These are phyloP conservation scores for Pisolithus thermaeus DNA, from an alignment of 1,284 basidiomycete genomes.

Conservation along the genomic window DNA sequence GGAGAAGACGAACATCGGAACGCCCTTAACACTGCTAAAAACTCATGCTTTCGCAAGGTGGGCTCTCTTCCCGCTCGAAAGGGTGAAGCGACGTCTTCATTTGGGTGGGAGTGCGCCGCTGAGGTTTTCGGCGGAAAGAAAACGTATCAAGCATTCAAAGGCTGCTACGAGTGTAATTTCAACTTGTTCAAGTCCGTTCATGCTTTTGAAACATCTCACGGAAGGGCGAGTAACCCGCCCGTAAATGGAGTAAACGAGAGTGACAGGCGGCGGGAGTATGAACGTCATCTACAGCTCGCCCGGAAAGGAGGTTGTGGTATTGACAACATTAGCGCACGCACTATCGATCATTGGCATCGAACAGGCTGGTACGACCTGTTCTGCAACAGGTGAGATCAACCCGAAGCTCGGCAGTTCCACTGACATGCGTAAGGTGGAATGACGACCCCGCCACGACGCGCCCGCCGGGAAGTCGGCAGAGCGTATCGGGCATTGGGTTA, in stretches of 20 bases:
- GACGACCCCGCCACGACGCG: constrained; percentile 54
- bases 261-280: constrained; percentile 59
- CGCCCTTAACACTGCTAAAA: constrained; percentile 67
- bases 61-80: constrained; percentile 12
- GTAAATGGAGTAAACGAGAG: constrained; percentile 45
- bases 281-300: constrained; percentile 55
- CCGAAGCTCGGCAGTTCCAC: not conserved
- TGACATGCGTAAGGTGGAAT: constrained; percentile 43
- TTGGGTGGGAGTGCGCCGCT: constrained; percentile 46
- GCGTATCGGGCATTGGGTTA: constrained; percentile 22
- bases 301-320: constrained; percentile 59
- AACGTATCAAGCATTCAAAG: constrained; percentile 73
- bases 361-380: constrained; percentile 69
- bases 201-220: constrained; percentile 54
- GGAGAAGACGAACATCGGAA: constrained; percentile 72
- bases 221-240: constrained; percentile 32
- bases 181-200: constrained; percentile 75
- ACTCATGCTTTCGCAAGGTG: constrained; percentile 72
- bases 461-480: constrained; percentile 33
- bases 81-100: not conserved
- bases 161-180: constrained; percentile 75
- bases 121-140: constrained; percentile 68
- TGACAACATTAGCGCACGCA: constrained; percentile 61
- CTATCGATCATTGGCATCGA: constrained; percentile 70
- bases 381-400: constrained; percentile 43